phyloP scores from a whole-genome alignment of 2,329 filamentous ascomycete species.

The Myriosclerotinia duriaeana region DNA sequence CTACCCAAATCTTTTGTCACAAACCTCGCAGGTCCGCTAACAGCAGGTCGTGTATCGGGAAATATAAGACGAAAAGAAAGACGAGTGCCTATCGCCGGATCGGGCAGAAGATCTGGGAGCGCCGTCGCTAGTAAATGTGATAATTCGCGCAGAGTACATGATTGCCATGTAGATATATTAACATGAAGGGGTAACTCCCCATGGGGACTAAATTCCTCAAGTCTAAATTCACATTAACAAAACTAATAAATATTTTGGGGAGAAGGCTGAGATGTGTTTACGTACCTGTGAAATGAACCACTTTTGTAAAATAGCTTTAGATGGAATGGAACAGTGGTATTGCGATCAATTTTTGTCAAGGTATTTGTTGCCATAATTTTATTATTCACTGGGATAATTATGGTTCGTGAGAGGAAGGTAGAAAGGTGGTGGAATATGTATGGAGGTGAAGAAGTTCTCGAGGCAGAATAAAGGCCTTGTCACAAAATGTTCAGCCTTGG shows the following conservation, averaged over 20 bases:
- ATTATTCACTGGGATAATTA: slow-evolving; percentile 7
- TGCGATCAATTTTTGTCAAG: slow-evolving; percentile 57
- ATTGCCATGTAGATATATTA: slow-evolving; percentile 82
- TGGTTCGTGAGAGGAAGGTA: background rate
- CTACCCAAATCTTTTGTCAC: slow-evolving; percentile 79
- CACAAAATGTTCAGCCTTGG: slow-evolving; percentile 24
- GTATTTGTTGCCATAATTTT: slow-evolving; percentile 38
- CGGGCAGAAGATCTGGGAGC: slow-evolving; percentile 67
- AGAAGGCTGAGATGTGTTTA: slow-evolving; percentile 41
- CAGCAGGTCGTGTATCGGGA: slow-evolving; percentile 55
- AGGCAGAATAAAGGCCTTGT: slow-evolving; percentile 25
- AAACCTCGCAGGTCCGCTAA: slow-evolving; percentile 56
- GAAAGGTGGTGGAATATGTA: slow-evolving; percentile 25
- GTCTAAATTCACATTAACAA: slow-evolving; percentile 46
- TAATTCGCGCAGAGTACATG: slow-evolving; percentile 78
- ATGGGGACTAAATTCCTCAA: slow-evolving; percentile 64
- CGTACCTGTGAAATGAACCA: slow-evolving; percentile 71
- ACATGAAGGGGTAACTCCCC: slow-evolving; percentile 64
- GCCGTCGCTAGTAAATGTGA: slow-evolving; percentile 71
- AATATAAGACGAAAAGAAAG: slow-evolving; percentile 87
- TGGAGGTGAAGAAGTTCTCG: slow-evolving; percentile 22
- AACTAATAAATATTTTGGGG: background rate
- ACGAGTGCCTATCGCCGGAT: slow-evolving; percentile 75
- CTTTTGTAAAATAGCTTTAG: slow-evolving; percentile 81
- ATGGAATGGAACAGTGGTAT: slow-evolving; percentile 75